Conservation (phyloP, 2,329 filamentous ascomycete species). For the Dothistroma pini region DNA sequence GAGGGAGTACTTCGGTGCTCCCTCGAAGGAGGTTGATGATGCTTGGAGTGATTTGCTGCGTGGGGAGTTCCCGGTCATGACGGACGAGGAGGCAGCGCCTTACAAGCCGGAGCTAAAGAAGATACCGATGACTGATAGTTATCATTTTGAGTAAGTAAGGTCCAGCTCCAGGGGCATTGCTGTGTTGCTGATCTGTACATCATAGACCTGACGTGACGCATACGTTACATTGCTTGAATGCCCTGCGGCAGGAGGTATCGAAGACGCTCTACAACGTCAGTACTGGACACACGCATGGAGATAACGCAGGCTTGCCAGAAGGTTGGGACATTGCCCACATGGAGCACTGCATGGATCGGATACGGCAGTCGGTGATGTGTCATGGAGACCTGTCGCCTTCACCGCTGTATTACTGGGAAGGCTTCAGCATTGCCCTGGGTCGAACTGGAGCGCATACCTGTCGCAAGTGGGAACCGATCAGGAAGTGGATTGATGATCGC, state of each 20-base stretch:
- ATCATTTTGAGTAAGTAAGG: slow-evolving; percentile 14
- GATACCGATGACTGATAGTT: slow-evolving; percentile 9
- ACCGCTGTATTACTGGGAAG: slow-evolving; percentile 15
- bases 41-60: slow-evolving; percentile 19
- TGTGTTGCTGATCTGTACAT: neutral
- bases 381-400: slow-evolving; percentile 21
- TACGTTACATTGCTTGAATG: slow-evolving; percentile 24
- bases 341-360: slow-evolving; percentile 23
- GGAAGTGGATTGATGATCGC: slow-evolving; percentile 21
- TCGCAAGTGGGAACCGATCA: slow-evolving; percentile 20
- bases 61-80: slow-evolving; percentile 18
- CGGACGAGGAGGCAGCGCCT: slow-evolving; percentile 10
- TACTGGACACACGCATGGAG: slow-evolving; percentile 1
- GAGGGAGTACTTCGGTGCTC: slow-evolving; percentile 20
- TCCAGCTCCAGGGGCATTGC: neutral
- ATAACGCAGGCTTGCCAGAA: neutral
- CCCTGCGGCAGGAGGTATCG: slow-evolving; percentile 18
- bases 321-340: slow-evolving; percentile 16
- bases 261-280: slow-evolving; percentile 17
- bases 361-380: slow-evolving; percentile 22
- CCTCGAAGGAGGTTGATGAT: slow-evolving; percentile 14
- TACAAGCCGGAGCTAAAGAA: slow-evolving; percentile 13
- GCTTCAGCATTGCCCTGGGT: slow-evolving; percentile 16
- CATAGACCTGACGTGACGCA: slow-evolving; percentile 21
- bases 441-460: slow-evolving; percentile 18